These are phyloP conservation scores for Dendrocalamus latiflorus DNA, from an alignment of 202 grass and related monocot species.

Conservation along the genomic window DNA sequence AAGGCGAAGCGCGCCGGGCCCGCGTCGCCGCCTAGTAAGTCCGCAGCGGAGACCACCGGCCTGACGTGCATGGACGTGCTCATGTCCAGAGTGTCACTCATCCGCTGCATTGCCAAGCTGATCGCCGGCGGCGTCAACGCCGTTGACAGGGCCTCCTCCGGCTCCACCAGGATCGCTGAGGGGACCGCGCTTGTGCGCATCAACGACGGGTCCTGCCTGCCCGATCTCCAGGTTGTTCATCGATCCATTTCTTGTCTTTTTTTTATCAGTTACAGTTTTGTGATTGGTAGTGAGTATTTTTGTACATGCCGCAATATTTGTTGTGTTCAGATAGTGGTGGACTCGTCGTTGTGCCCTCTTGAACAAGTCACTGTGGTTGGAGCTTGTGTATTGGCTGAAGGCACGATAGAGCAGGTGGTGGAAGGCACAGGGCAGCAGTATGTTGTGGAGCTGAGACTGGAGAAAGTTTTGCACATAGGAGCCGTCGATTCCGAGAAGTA, in stretches of 20 bases:
- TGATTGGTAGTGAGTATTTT: neutral
- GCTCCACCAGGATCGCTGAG: neutral
- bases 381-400: slow-evolving; percentile 52
- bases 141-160: neutral
- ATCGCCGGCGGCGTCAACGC: neutral
- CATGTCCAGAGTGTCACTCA: slow-evolving; percentile 33
- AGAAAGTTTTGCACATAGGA: slow-evolving; percentile 54
- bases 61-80: slow-evolving; percentile 42
- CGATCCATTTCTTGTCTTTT: too few species aligned
- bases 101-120: slow-evolving; percentile 38
- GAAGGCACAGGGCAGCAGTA: slow-evolving; percentile 7
- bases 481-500: slow-evolving; percentile 38
- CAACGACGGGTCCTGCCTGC: slow-evolving; percentile 56
- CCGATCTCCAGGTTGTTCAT: slow-evolving; percentile 49
- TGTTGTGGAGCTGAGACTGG: slow-evolving; percentile 44
- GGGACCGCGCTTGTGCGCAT: slow-evolving; percentile 29
- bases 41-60: neutral
- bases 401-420: slow-evolving; percentile 36
- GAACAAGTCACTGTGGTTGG: slow-evolving; percentile 41
- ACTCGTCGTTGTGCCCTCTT: slow-evolving; percentile 44
- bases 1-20: neutral
- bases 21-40: neutral
- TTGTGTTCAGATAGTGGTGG: slow-evolving; percentile 43
- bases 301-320: neutral
- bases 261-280: neutral